These are phyloP conservation scores for Leishmania mexicana DNA, from an alignment of 208 protist species.

Conservation along the genomic window DNA sequence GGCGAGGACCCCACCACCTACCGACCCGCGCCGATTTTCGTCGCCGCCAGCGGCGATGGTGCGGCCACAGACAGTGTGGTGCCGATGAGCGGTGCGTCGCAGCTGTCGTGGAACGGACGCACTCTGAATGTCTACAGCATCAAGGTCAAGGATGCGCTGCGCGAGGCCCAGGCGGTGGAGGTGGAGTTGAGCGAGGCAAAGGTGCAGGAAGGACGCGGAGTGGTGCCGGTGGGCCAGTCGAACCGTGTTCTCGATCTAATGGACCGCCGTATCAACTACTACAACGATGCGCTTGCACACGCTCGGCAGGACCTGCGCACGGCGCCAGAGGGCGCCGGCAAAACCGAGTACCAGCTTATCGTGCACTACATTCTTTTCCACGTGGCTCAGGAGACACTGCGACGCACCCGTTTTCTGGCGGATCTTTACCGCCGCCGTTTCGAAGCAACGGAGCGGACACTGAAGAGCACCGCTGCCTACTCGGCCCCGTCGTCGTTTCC, in stretches of 20 bases:
- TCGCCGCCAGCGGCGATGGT: neutral
- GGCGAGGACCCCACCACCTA: conserved; percentile 65
- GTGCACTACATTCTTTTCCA: conserved; percentile 85
- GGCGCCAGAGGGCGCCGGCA: conserved; percentile 40
- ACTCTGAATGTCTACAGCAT: conserved; percentile 67
- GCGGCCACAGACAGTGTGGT: conserved; percentile 11
- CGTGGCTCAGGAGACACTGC: conserved; percentile 65
- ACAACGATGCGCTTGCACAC: conserved; percentile 85
- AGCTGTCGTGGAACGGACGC: conserved; percentile 77
- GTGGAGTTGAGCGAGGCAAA: conserved; percentile 53
- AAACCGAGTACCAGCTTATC: conserved; percentile 75
- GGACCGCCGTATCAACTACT: conserved; percentile 78
- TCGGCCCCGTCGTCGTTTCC: neutral
- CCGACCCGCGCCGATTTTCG: conserved; percentile 27
- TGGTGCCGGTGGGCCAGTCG: conserved; percentile 63
- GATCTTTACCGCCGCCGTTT: conserved; percentile 74
- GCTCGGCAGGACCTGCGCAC: conserved; percentile 72
- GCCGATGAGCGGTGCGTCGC: conserved; percentile 27
- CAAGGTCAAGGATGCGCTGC: conserved; percentile 83
- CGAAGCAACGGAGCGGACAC: conserved; percentile 62
- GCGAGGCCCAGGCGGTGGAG: conserved; percentile 60
- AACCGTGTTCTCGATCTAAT: conserved; percentile 80
- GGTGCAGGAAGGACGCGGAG: conserved; percentile 43
- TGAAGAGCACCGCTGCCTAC: conserved; percentile 24
- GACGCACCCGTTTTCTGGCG: conserved; percentile 75